Base-by-base conservation (phyloP, 2,329 filamentous ascomycete genomes). In the Fusarium pseudocircinatum region DNA sequence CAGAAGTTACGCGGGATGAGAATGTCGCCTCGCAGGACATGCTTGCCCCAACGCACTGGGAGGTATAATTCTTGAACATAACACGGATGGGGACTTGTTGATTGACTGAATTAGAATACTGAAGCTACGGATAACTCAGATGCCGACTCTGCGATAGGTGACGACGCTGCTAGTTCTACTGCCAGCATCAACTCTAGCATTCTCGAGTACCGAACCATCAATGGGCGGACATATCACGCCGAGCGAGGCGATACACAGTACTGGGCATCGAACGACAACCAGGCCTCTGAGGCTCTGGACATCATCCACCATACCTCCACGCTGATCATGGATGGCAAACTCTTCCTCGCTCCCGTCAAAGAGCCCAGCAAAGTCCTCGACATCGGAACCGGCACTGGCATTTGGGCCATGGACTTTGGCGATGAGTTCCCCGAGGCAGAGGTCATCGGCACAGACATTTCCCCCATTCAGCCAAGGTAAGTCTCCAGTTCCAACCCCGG, bases 401-500 rank as follows among this genome's bases (percentile, higher is more conserved):
- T 88, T 49, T 89, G 87, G 88, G 85, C 87, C 16, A 79, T 73
- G 74, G 89, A 89, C 67, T 78, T 83, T 58, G 79, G 83, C 71
- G 78, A 87, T 59, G 72, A 83, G n/a, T 85, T 85, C 40, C 86
- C 86, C 7, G 76, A 82, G 69, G 84, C 78, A 57, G 82, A 77
- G 81, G 87, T 80, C 6, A 83, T 84, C 30, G 88, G 88, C 46
- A 88, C 86, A 6, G 88, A 90, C 74, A 84, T 90, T 22, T 88
- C 85, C 15, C 87, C 88, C 2, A 88, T 89, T 14, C 88, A 90
- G 75, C 87, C 88, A 2, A 80, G 80, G 37, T 87, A 7, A 36
- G 28, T 24, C 14, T 9, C 6, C 32, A 13, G 3, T 12, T 15
- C 3, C 20, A 12, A 20, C 4, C 11, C 4, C 11, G 1, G 2